Base-by-base conservation (phyloP, 495 filamentous ascomycete genomes). In the Aspergillus kassunensis region DNA sequence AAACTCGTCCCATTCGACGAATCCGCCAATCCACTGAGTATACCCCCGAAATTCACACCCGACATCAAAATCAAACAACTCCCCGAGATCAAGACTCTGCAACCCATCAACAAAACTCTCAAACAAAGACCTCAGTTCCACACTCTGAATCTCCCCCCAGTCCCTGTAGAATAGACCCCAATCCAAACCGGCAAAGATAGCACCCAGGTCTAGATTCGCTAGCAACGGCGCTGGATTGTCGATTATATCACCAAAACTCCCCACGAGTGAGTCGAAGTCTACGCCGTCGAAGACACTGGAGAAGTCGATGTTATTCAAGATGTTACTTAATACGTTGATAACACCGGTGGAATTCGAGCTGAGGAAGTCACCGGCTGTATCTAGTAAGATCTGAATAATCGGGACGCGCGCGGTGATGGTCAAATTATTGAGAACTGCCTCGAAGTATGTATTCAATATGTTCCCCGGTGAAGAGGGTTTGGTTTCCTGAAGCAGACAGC, bases 361-460 rank as follows among this genome's bases (percentile, higher is more conserved):
- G 7, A 51, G 25, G 25, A 67, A 33, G 1, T 55, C 53, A 13
- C 60, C 21, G 6, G 62, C 5, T 0, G 64, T 64, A 44, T 73
- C 71, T 13, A 61, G 46, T 20, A 73, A 8, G 10, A 76, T 48
- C 31, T 65, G 60, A 19, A 69, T 37, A 30, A 75, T 64, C 0
- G 74, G 64, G 5, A 74, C 62, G 7, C 54, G 47, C 8, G 71
- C 55, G 8, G 68, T 57, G 2, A 77, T 56, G 2, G 59, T 64
- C n/a, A 76, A 65, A 13, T 63, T 63, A 46, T 75, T 75, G 42
- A 79, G 60, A 25, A 77, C 62, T 1, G 60, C 42, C 46, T 77
- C 74, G 45, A 71, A 62, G 58, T 73, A 77, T 0, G 39, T 30
- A 37, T 27, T n/a, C n/a, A n/a, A 79, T 77, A 52, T 69, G 70